Base-by-base conservation (phyloP, 2,329 filamentous ascomycete species). In the Trichoderma arundinaceum region DNA sequence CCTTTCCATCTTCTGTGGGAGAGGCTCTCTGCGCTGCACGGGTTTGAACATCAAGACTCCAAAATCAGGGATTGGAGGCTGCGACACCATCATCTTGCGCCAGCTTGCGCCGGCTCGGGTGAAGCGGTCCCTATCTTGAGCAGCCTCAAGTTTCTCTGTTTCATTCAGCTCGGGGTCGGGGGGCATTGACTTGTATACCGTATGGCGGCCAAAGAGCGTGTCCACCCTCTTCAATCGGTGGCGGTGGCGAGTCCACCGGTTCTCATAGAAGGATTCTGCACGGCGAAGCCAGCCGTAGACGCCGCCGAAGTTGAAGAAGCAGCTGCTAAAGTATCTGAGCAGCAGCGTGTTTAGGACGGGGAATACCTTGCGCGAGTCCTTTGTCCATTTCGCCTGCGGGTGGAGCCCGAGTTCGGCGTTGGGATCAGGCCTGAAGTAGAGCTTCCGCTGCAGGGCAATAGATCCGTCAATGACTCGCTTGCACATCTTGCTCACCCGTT, bases 11-110 rank as follows among this genome's bases (percentile, higher is more conserved):
- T 28, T 39, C 19, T 60, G 33, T 2, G 44, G 44, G 3, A 22
- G 15, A n/a, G 35, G 17, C 4, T 9, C 8, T 8, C 13, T 10
- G 22, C 19, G 38, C 9, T 38, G 3, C 3, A 32, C 13, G 5
- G 57, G 44, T 12, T 48, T 10, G 44, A 51, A 60, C 8, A 49
- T 39, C 57, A 60, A 28, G 57, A 17, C 57, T 3, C 19, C 19
- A 41, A 60, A 60, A 44, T 49, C 46, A 4, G 4, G 46, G 15
- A 60, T 60, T 12, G 57, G 57, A 39, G 57, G 57, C 57, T 60
- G 57, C 13, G 44, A 32, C 13, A 60, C 57, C 6, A 60, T 44
- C 57, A 60, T 60, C 19, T 5, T 60, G 33, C 57, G 57, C 57
- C 57, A 60, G 12, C 57, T 60, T n/a, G 57, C 57, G 19, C 57